A percentile compares a stretch with the other conserved stretches of the same genome.
These are phyloP conservation scores for Trichosporon sp. DNA, from an alignment of 1,284 basidiomycete genomes.

Conservation along the genomic window DNA sequence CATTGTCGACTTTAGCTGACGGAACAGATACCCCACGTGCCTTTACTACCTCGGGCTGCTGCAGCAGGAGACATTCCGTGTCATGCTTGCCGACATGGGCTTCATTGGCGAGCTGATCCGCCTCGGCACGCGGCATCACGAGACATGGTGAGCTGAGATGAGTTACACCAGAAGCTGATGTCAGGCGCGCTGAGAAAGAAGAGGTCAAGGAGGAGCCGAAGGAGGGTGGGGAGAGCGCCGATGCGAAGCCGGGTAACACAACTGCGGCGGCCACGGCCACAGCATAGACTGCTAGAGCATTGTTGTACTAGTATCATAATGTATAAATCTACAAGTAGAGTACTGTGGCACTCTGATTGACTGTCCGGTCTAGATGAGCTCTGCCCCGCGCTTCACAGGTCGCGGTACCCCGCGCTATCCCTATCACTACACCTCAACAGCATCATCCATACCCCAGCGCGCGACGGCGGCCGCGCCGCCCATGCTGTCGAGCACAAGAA, in stretches of 20 bases:
- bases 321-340: constrained; percentile 1
- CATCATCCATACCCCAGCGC: constrained; percentile 33
- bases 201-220: constrained; percentile 3
- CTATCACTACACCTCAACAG: background rate
- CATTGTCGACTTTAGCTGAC: background rate
- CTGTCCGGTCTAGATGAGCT: too few relatives aligned
- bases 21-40: constrained; percentile 39
- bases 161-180: background rate
- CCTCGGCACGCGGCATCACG: constrained; percentile 36
- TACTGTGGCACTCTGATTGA: too few relatives aligned
- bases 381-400: too few relatives aligned
- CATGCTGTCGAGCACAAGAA: constrained; percentile 77
- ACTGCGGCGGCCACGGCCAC: background rate
- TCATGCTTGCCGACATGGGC: constrained; percentile 29
- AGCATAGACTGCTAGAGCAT: constrained; percentile 6
- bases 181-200: constrained; percentile 9
- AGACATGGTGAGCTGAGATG: constrained; percentile 41
- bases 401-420: too few relatives aligned
- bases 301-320: constrained; percentile 19
- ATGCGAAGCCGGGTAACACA: background rate
- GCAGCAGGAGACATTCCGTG: constrained; percentile 31
- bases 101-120: constrained; percentile 36
- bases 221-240: background rate
- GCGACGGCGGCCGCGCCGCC: constrained; percentile 51
- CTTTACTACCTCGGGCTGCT: constrained; percentile 40